Conservation (phyloP, 2,329 filamentous ascomycete genomes). For the Cryphonectria nitschkei region DNA sequence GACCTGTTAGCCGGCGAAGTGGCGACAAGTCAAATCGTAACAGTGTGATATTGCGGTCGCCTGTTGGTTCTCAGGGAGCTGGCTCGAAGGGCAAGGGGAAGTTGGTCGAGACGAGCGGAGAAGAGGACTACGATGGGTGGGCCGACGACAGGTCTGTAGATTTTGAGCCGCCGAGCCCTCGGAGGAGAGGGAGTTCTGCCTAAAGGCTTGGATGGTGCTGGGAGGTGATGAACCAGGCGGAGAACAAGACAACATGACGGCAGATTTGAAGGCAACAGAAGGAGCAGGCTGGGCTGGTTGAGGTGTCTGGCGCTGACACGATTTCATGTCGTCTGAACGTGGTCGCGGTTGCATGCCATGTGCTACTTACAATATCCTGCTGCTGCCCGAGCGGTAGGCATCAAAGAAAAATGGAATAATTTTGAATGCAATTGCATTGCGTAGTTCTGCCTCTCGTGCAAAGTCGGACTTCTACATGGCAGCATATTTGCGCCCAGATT, state of each 20-base stretch:
- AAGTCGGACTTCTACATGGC: not conserved
- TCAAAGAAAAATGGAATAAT: not conserved
- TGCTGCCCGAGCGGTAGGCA: not conserved
- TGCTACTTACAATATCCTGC: not conserved
- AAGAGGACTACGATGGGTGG: conserved; percentile 40
- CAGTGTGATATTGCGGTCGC: conserved; percentile 39
- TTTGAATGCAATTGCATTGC: not conserved
- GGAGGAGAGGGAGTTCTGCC: conserved; percentile 48
- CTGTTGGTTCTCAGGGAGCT: conserved; percentile 33
- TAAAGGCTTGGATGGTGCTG: conserved; percentile 32
- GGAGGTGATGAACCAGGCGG: conserved; percentile 1
- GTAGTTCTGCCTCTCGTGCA: not conserved
- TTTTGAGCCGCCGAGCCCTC: conserved; percentile 29
- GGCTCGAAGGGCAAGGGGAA: conserved; percentile 53
- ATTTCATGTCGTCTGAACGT: not conserved
- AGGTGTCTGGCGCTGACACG: not conserved
- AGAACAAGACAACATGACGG: not conserved
- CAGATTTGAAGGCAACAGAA: conserved; percentile 6
- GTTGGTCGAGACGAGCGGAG: conserved; percentile 52
- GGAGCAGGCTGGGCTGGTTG: not conserved
- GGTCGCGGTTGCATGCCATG: not conserved
- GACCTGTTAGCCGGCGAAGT: conserved; percentile 46
- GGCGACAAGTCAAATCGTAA: conserved; percentile 36
- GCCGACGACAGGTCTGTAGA: conserved; percentile 25
- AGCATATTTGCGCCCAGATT: not conserved